Conservation (phyloP, 208 protist species). For the Acanthamoeba healyi region DNA sequence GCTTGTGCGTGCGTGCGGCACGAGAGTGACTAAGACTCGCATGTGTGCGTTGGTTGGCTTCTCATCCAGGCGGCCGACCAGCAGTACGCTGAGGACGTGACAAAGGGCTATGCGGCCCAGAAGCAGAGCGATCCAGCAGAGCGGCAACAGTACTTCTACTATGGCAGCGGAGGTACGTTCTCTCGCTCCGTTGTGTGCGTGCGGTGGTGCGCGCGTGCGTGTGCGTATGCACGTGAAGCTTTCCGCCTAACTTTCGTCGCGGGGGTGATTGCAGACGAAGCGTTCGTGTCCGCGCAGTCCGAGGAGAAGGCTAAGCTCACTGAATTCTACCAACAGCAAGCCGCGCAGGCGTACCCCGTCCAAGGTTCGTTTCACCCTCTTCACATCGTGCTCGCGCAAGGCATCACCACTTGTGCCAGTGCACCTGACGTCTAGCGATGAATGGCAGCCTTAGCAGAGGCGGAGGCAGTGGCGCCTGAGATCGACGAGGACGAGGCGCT, state of each 20-base stretch:
- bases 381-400: not conserved
- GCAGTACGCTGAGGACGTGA: conserved; percentile 22
- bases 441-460: not conserved
- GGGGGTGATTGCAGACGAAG: not conserved
- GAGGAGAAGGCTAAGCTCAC: conserved; percentile 14
- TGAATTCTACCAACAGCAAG: conserved; percentile 12
- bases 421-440: too few relatives aligned
- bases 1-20: too few relatives aligned
- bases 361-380: not conserved
- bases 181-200: not conserved
- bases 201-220: not conserved
- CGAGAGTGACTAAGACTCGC: not conserved
- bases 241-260: not conserved
- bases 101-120: not conserved
- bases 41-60: too few relatives aligned
- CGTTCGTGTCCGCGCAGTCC: not conserved
- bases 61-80: not conserved
- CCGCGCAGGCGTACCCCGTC: not conserved
- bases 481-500: not conserved
- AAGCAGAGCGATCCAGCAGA: not conserved
- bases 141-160: conserved; percentile 8
- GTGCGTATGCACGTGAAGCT: not conserved
- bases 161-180: not conserved
- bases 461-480: not conserved
- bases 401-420: too few relatives aligned